Evolutionary conservation across 2,329 filamentous ascomycete genomes (phyloP), one percentile per base, ranked within the genome.

Genomic region (Penicillium sp.): DNA sequence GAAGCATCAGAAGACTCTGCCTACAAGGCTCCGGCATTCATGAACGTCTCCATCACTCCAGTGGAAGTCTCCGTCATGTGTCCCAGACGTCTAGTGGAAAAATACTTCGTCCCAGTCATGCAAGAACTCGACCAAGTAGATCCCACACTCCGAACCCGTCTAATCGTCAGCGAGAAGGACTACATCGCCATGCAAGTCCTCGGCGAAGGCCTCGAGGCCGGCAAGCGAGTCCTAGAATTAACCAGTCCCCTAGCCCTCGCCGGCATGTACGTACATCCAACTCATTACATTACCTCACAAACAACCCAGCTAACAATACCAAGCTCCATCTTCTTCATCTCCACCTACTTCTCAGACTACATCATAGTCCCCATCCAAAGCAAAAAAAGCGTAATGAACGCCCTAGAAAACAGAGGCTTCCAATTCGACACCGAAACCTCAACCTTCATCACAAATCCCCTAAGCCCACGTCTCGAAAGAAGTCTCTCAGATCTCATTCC

Each of bases 331-430:
- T 96, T 97, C 77, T 97, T 97, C 79, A 95, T 96, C 68, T 96
- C 92, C 3, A 96, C 90, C 28, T 99, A 97, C 72, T 97, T 95
- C 72, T 93, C 88, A 29, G 92, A 99, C 73, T 97, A 95, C 71
- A 95, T 99, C 61, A 80, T 97, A 30, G 89, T 96, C 1, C 91
- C 93, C 0, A 79, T 79, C 45, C 87, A 84, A 64, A 83, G 87
- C 62, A 83, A 86, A 42, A 74, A 80, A 22, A 85, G 84, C 33
- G 91, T 97, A 40, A 82, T 89, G 29, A 78, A 83, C 50, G 87
- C 89, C 0, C 77, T 97, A 4, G 78, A 92, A 52, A 81, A 84
- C 14, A 82, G 87, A 39, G 90, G 90, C 1, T 96, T 96, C 64
- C 84, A 87, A 60, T 91, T 96, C 60, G 86, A 89, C 55, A 83